phyloP scores from a whole-genome alignment of 2,329 filamentous ascomycete genomes.

The Sporothrix protearum region DNA sequence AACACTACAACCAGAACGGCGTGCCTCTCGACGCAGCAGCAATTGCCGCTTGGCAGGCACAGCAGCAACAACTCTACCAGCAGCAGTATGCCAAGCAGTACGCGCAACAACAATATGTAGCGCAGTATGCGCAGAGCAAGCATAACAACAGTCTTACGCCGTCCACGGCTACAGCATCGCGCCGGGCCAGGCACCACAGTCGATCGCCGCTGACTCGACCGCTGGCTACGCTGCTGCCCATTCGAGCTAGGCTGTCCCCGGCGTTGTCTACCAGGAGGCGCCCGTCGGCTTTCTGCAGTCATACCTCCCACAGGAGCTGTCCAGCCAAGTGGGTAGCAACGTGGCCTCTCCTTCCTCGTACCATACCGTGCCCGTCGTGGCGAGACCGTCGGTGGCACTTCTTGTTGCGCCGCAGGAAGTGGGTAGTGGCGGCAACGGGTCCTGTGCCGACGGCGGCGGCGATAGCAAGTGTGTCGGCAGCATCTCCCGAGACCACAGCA shows the following conservation, averaged over 20 bases:
- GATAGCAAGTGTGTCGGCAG: not conserved
- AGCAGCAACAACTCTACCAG: not conserved
- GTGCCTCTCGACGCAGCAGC: not conserved
- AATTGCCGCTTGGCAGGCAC: not conserved
- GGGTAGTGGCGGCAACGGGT: not conserved
- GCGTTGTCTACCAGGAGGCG: conserved; percentile 23
- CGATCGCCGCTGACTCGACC: not conserved
- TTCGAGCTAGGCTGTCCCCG: conserved; percentile 17
- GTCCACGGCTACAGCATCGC: conserved; percentile 18
- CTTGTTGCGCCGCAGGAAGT: not conserved
- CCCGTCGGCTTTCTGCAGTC: conserved; percentile 5
- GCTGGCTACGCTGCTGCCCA: conserved; percentile 12
- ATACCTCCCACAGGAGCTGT: conserved; percentile 15
- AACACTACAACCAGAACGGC: not conserved
- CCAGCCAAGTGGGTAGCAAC: not conserved
- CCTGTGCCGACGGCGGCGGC: not conserved
- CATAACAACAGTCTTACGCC: conserved; percentile 11
- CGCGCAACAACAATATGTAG: not conserved
- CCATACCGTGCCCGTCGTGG: not conserved
- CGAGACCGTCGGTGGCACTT: not conserved
- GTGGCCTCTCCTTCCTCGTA: not conserved
- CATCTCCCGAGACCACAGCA: not conserved
- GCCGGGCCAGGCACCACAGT: conserved; percentile 11
- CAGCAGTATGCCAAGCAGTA: conserved; percentile 1
- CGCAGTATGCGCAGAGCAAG: not conserved